Percentiles rank a stretch among this genome's conserved stretches.
These are phyloP conservation scores for Serendipita sp. DNA, from an alignment of 768 basidiomycete genomes.

Conservation along the genomic window DNA sequence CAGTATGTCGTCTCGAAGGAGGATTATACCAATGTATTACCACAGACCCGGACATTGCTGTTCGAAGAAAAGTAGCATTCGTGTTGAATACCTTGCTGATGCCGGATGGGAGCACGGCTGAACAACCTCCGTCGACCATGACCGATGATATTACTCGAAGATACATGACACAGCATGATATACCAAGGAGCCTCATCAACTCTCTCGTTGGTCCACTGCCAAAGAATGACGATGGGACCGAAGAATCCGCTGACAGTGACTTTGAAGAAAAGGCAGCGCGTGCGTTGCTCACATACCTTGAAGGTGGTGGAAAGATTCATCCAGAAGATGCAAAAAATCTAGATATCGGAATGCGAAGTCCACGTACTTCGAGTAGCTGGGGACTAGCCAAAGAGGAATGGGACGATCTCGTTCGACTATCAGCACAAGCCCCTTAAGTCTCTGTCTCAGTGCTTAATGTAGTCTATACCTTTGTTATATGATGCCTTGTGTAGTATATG, in stretches of 20 bases:
- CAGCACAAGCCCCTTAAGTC: neutral
- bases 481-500: too few species aligned
- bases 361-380: neutral
- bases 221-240: neutral
- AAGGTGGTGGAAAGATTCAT: neutral
- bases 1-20: constrained; percentile 7
- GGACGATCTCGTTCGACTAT: neutral
- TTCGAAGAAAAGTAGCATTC: constrained; percentile 68
- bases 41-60: constrained; percentile 57
- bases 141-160: neutral
- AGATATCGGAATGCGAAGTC: neutral
- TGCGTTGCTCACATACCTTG: constrained; percentile 2
- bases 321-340: neutral
- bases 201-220: neutral
- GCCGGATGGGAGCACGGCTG: constrained; percentile 22
- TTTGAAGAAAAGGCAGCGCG: constrained; percentile 3
- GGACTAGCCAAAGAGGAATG: constrained; percentile 4
- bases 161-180: neutral
- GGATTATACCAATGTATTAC: constrained; percentile 6
- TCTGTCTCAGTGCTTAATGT: neutral
- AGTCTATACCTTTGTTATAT: neutral
- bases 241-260: neutral
- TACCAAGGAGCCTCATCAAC: neutral
- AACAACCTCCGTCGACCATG: neutral
- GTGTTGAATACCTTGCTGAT: constrained; percentile 56